Evolutionary conservation across 2,329 filamentous ascomycete species (phyloP), one percentile per base, ranked within the genome.

Genomic region (Fusarium austroafricanum): DNA sequence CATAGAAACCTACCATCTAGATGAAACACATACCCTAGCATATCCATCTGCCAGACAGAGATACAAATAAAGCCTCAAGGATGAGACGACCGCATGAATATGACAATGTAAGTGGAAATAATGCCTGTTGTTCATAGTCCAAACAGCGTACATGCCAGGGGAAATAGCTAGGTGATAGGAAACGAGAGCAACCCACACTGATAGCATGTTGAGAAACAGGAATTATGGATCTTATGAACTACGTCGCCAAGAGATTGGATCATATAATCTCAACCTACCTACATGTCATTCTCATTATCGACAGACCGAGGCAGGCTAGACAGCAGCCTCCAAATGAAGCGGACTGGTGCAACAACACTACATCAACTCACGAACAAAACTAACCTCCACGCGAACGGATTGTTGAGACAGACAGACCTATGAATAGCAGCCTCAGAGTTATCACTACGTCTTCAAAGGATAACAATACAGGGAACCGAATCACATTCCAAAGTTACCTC

Each of bases 401-500:
- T 29, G 11, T 37, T 12, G 15, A 21, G 37, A 55, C 45, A 61
- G 33, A 52, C 45, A 42, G 21, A 38, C 8, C 29, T 9, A 44
- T 45, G 23, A 31, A 23, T 35, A 55, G 29, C 18, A 55, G 37
- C 37, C 29, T 2, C 11, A 35, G 44, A 40, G 29, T 8, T 10
- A 40, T 38, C 12, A 26, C 5, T 21, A 26, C 4, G 21, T 15
- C 15, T 33, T 14, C 2, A 10, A 10, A 54, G n/a, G 15, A 23
- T 39, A 26, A 31, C 15, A 45, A 18, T 42, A 54, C 53, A 55
- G 31, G 39, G 18, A 28, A 39, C 29, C 18, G 45, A 37, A 29
- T 28, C 45, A 57, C 55, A 67, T 64, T 63, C 50, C 53, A 61
- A 42, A 38, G 14, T 26, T 29, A 35, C 10, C 35, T 23, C 29